These are phyloP conservation scores for Nakaseomyces sp. DNA, from an alignment of 1,139 yeast species.

Conservation along the genomic window DNA sequence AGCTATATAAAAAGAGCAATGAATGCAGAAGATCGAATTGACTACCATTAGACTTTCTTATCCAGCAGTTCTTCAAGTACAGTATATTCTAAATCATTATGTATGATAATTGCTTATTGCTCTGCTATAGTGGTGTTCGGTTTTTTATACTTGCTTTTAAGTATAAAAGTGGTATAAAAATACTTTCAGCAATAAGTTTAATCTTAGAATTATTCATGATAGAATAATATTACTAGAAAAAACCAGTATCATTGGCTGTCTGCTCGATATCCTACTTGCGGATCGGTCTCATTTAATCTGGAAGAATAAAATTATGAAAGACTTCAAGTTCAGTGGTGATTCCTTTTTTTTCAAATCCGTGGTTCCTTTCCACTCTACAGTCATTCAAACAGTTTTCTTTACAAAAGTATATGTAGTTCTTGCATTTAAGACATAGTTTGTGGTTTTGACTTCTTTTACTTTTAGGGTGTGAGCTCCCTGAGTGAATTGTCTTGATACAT, in stretches of 20 bases:
- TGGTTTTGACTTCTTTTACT: not conserved
- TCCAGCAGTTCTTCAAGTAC: too few species aligned
- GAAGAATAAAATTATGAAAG: constrained; percentile 5
- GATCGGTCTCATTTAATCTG: constrained; percentile 8
- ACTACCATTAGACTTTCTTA: too few species aligned
- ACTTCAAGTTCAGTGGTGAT: constrained; percentile 7
- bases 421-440: not conserved
- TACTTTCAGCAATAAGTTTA: too few species aligned
- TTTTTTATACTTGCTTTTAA: not conserved
- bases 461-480: too few species aligned
- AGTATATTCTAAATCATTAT: too few species aligned
- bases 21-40: too few species aligned
- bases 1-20: too few species aligned
- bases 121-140: too few species aligned
- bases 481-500: too few species aligned
- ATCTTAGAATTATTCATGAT: too few species aligned
- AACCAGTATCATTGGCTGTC: constrained; percentile 12
- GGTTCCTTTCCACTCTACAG: constrained; percentile 8
- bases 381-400: constrained; percentile 3
- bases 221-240: too few species aligned
- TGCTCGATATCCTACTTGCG: not conserved
- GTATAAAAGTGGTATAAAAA: not conserved
- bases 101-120: too few species aligned
- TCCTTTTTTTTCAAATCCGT: not conserved
- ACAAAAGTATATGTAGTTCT: not conserved